Evolutionary conservation across 2,329 filamentous ascomycete species (phyloP).

Genomic region (Conoideocrella luteorostrata): DNA sequence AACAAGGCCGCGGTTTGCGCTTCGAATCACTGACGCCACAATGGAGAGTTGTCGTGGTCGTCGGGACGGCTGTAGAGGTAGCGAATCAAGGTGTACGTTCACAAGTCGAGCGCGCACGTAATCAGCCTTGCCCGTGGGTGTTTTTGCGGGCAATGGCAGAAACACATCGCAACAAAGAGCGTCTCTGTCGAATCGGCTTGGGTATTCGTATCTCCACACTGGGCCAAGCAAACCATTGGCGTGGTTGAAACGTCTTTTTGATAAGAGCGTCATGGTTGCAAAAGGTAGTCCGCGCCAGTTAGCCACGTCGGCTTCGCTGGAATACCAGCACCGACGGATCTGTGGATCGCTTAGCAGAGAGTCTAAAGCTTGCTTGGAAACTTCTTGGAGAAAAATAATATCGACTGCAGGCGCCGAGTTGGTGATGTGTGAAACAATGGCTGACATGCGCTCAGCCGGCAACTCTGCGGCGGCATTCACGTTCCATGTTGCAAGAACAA

Average conservation of each 20-base stretch:
- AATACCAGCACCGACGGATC: constrained; percentile 17
- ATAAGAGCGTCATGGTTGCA: too few relatives aligned
- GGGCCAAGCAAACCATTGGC: too few relatives aligned
- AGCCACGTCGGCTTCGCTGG: too few relatives aligned
- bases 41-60: constrained; percentile 25
- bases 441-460: constrained; percentile 4
- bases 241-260: too few relatives aligned
- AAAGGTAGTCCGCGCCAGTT: too few relatives aligned
- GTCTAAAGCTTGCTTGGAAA: constrained; percentile 18
- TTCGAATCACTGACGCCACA: constrained; percentile 18
- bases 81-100: constrained; percentile 34
- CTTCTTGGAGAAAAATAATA: constrained; percentile 31
- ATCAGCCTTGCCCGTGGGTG: neutral
- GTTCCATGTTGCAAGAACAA: too few relatives aligned
- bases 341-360: constrained; percentile 17
- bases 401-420: constrained; percentile 14
- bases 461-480: too few relatives aligned
- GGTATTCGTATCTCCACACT: too few relatives aligned
- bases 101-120: constrained; percentile 21
- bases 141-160: constrained; percentile 3
- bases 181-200: too few relatives aligned
- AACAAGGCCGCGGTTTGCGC: constrained; percentile 23
- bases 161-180: constrained; percentile 29
- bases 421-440: constrained; percentile 20
- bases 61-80: constrained; percentile 19